A percentile compares a stretch with the other conserved stretches of the same genome.
Conservation (phyloP, 2,329 filamentous ascomycete genomes). For the Conoideocrella luteorostrata region DNA sequence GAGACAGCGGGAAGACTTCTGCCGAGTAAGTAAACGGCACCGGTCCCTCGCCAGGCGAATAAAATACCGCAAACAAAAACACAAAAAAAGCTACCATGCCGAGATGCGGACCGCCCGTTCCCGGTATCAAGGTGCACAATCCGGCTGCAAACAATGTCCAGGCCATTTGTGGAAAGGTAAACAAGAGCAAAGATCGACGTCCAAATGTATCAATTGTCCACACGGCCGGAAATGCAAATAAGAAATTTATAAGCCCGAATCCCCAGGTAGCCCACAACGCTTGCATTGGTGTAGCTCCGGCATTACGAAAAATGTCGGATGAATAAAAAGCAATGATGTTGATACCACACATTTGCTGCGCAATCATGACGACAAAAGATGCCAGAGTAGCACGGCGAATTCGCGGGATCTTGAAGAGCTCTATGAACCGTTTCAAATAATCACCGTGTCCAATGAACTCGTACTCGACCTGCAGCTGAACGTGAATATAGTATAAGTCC, state of each 20-base stretch:
- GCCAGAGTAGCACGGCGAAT: slow-evolving; percentile 68
- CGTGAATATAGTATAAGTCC: slow-evolving; percentile 59
- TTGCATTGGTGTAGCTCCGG: slow-evolving; percentile 47
- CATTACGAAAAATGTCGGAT: slow-evolving; percentile 53
- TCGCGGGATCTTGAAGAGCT: slow-evolving; percentile 64
- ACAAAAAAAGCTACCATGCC: slow-evolving; percentile 50
- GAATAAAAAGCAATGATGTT: slow-evolving; percentile 76
- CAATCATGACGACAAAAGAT: slow-evolving; percentile 74
- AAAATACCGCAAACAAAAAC: slow-evolving; percentile 48
- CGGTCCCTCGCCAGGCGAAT: slow-evolving; percentile 52
- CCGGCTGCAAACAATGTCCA: slow-evolving; percentile 34
- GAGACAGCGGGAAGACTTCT: slow-evolving; percentile 64
- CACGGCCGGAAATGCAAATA: slow-evolving; percentile 52
- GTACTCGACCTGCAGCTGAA: slow-evolving; percentile 55
- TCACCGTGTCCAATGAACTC: slow-evolving; percentile 43
- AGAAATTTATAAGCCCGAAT: slow-evolving; percentile 51
- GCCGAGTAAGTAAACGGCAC: slow-evolving; percentile 64
- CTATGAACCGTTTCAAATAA: slow-evolving; percentile 55
- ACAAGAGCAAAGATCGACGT: slow-evolving; percentile 41
- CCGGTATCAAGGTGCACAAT: slow-evolving; percentile 46
- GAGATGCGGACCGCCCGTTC: slow-evolving; percentile 23
- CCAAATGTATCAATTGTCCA: slow-evolving; percentile 55
- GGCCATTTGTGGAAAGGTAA: slow-evolving; percentile 37
- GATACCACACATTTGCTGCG: slow-evolving; percentile 64
- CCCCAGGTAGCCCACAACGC: slow-evolving; percentile 55